Conservation (phyloP, 225 moss, liverwort and hornwort genomes). For the Asterella californica region DNA sequence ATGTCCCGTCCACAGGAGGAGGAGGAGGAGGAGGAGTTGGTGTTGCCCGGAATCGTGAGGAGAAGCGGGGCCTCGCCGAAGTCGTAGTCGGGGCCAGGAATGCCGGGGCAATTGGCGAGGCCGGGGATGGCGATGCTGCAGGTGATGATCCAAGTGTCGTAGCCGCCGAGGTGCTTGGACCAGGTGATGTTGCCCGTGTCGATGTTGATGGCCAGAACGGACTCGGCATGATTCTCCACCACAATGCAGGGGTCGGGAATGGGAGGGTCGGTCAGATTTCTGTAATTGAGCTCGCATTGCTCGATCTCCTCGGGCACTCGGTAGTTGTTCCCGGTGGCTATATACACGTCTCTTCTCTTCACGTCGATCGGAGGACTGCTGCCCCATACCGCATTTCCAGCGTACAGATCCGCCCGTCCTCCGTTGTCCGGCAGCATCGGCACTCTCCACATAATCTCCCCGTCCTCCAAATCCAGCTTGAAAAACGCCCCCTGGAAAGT, state of each 20-base stretch:
- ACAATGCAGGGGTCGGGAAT: conserved; percentile 25
- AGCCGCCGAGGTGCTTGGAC: conserved; percentile 26
- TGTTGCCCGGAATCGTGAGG: too few species aligned
- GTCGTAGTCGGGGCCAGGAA: too few species aligned
- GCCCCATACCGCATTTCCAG: conserved; percentile 29
- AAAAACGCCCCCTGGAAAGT: conserved; percentile 29
- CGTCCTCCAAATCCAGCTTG: conserved; percentile 17
- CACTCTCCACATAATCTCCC: conserved; percentile 18
- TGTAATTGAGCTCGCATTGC: conserved; percentile 9
- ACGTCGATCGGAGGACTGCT: conserved; percentile 39
- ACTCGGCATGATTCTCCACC: conserved; percentile 23
- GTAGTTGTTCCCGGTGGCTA: conserved; percentile 40
- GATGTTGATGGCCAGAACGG: conserved; percentile 31
- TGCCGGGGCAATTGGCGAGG: conserved; percentile 22
- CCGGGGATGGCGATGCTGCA: not conserved
- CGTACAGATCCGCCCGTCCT: conserved; percentile 12
- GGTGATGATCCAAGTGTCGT: conserved; percentile 12
- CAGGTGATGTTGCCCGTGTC: conserved; percentile 26
- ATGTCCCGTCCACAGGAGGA: too few species aligned
- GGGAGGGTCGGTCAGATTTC: conserved; percentile 24
- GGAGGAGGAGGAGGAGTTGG: too few species aligned
- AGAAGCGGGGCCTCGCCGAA: too few species aligned
- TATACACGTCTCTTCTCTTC: conserved; percentile 21
- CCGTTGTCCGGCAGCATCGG: conserved; percentile 32
- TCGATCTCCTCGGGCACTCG: conserved; percentile 12